Evolutionary conservation across 192 early-diverging fungal genomes (phyloP).

Genomic region (Globomyces pollinis-pini): DNA sequence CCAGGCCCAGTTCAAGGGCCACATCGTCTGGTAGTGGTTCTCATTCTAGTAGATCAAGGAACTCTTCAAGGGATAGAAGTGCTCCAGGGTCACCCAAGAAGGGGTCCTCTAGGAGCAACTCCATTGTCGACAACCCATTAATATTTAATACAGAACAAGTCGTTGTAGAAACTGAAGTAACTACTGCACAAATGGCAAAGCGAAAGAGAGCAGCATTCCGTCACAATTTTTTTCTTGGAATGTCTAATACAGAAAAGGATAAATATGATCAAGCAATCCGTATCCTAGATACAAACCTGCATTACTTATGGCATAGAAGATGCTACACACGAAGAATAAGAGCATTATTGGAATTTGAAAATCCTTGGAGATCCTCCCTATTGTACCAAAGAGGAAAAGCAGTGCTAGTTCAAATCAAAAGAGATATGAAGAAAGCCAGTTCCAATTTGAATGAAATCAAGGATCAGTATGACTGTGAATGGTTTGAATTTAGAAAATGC

Average conservation of each 20-base stretch:
- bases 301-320: constrained; percentile 21
- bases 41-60: background rate
- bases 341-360: constrained; percentile 21
- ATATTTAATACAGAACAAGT: background rate
- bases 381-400: constrained; percentile 18
- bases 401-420: constrained; percentile 12
- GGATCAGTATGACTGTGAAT: constrained; percentile 5
- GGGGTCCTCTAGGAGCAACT: background rate
- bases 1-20: background rate
- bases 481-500: constrained; percentile 14
- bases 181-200: background rate
- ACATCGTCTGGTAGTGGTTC: background rate
- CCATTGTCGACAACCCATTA: background rate
- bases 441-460: background rate
- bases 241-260: constrained; percentile 23
- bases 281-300: constrained; percentile 22
- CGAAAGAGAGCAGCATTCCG: background rate
- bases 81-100: background rate
- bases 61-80: background rate
- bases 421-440: constrained; percentile 6
- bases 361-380: constrained; percentile 6
- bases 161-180: background rate
- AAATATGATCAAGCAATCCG: constrained; percentile 25
- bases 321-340: constrained; percentile 26
- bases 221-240: background rate